phyloP scores from a whole-genome alignment of 306 rosid species.

The Ceratonia siliqua region DNA sequence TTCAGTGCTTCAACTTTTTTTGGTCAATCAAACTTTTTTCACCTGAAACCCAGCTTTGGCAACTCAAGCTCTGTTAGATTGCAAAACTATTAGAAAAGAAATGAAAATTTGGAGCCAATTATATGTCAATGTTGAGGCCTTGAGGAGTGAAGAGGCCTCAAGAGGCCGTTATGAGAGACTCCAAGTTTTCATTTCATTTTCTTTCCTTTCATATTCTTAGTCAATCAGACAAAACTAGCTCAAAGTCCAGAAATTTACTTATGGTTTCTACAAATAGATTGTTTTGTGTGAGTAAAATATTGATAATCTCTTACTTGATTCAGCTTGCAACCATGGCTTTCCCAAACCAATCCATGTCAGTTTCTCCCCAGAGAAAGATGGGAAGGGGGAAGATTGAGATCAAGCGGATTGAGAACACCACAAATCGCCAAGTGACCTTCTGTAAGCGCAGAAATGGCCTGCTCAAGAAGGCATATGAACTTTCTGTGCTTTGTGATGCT shows the following conservation, averaged over 20 bases:
- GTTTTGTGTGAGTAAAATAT: background rate
- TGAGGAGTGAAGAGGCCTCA: background rate
- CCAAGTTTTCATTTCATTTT: conserved; percentile 18
- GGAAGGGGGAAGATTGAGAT: conserved; percentile 63
- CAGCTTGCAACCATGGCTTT: conserved; percentile 56
- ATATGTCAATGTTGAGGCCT: conserved; percentile 22
- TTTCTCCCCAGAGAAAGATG: conserved; percentile 44
- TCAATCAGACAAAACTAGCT: conserved; percentile 12
- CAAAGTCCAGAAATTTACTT: background rate
- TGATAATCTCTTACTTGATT: conserved; percentile 35
- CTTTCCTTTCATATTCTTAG: conserved; percentile 14
- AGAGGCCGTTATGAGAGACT: background rate
- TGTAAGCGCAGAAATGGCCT: conserved; percentile 57
- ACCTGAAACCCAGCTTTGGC: conserved; percentile 33
- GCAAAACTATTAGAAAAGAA: conserved; percentile 27
- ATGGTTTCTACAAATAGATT: background rate
- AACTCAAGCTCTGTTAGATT: conserved; percentile 19
- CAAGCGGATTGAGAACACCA: conserved; percentile 52
- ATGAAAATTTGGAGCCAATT: conserved; percentile 23
- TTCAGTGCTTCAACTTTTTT: conserved; percentile 48
- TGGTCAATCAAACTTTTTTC: conserved; percentile 35
- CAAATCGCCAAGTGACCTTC: conserved; percentile 55
- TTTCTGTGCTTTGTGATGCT: conserved; percentile 93
- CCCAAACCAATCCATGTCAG: conserved; percentile 52
- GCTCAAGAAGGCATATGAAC: conserved; percentile 56